A percentile compares a stretch with the other conserved stretches of the same genome.
These are phyloP conservation scores for Claviceps sorghi DNA, from an alignment of 2,329 filamentous ascomycete genomes.

Conservation along the genomic window DNA sequence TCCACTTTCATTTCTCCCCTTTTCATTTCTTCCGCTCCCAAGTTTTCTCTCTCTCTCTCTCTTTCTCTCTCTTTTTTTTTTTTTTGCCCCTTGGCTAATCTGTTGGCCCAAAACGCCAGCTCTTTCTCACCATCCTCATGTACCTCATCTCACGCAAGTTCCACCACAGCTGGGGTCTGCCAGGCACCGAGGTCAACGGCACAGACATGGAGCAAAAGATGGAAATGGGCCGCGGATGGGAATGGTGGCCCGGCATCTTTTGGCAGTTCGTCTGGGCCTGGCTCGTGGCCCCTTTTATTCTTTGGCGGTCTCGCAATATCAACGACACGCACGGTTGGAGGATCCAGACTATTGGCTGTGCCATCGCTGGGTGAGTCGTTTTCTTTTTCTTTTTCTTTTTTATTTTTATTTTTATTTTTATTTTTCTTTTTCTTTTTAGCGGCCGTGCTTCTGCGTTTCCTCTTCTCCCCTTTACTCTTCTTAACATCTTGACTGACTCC, in stretches of 20 bases:
- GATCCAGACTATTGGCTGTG: slow-evolving; percentile 40
- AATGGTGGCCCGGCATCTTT: slow-evolving; percentile 49
- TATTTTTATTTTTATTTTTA: no score
- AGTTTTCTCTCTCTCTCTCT: background rate
- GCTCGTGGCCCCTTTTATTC: slow-evolving; percentile 23
- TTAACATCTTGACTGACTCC: background rate
- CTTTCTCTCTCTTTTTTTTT: background rate
- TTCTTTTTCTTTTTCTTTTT: background rate
- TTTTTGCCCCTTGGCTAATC: background rate
- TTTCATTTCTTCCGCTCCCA: background rate
- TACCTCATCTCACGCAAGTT: slow-evolving; percentile 36
- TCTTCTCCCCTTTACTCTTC: no score
- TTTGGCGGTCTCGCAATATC: slow-evolving; percentile 47
- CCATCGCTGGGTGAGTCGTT: slow-evolving; percentile 24
- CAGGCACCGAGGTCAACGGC: slow-evolving; percentile 41
- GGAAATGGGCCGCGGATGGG: slow-evolving; percentile 38
- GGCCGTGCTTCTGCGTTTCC: no score
- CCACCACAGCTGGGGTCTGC: slow-evolving; percentile 36
- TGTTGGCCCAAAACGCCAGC: slow-evolving; percentile 21
- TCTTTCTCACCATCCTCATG: slow-evolving; percentile 41
- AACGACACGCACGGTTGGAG: slow-evolving; percentile 51
- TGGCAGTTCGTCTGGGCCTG: slow-evolving; percentile 50
- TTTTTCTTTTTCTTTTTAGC: no score
- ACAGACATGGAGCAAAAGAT: slow-evolving; percentile 30
- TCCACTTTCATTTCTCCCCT: background rate